Conservation (phyloP, 164 flowering plant genomes). For the Platanus orientalis region DNA sequence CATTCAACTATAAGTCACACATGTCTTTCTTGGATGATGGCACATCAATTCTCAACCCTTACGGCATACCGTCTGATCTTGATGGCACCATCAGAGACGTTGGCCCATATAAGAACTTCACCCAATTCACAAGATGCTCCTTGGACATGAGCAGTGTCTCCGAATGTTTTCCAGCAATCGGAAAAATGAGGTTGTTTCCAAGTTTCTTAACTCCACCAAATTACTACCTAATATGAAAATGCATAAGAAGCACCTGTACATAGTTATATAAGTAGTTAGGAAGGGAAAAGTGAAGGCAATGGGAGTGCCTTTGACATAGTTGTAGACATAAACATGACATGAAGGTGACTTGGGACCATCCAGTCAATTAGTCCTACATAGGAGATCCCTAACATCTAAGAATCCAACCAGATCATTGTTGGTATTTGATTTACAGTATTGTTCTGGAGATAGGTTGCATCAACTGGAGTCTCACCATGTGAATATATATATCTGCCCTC, state of each 20-base stretch:
- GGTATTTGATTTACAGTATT: no score
- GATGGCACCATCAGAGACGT: constrained; percentile 39
- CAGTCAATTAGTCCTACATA: no score
- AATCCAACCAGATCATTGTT: no score
- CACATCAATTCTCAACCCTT: constrained; percentile 50
- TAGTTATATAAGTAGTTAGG: not conserved
- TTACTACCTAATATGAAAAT: not conserved
- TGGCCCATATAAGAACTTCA: constrained; percentile 66
- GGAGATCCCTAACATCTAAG: no score
- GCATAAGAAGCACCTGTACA: not conserved
- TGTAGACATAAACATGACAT: no score
- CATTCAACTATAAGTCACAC: constrained; percentile 46
- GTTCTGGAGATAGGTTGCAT: no score
- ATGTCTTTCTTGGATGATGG: constrained; percentile 20
- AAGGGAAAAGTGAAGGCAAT: no score
- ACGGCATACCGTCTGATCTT: constrained; percentile 36
- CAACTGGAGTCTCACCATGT: no score
- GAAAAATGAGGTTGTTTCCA: constrained; percentile 48
- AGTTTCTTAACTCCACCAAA: not conserved
- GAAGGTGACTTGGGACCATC: no score
- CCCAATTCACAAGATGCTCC: constrained; percentile 53
- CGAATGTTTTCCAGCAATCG: constrained; percentile 34
- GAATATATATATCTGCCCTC: no score
- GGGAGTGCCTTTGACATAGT: no score
- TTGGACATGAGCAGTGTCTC: constrained; percentile 39